Evolutionary conservation across 1,284 basidiomycete species (phyloP), one percentile per base, ranked within the genome.

Genomic region (Xanthoconium separans): DNA sequence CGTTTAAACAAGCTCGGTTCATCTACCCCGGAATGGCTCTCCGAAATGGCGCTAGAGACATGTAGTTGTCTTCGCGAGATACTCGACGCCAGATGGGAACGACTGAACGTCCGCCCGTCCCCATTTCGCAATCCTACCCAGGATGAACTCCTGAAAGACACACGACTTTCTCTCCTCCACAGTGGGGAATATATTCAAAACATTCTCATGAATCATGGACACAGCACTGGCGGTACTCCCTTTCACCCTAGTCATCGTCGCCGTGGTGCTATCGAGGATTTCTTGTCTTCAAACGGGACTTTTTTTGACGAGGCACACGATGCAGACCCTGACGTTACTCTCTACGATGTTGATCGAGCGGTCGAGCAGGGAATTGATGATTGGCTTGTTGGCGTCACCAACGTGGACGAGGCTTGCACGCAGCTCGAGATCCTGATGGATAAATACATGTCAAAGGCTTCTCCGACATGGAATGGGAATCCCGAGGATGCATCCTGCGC

Each of bases 1-100:
- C 69, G 76, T 12, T 44, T 73, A 8, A 54, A 61, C 43, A 77
- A 80, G 57, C 59, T 78, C 9, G 54, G 44, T 0, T 4, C 40
- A 5, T 54, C 51, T 8, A 6, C 31, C 6, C 47, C 60, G 0
- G 7, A 30, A 1, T 49, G 60, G 60, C 47, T 62, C 3, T 62
- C 43, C 4, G 39, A 39, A 1, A 47, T 41, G 33, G 54, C 42
- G 1, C 39, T 57, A n/a, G 7, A 44, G 45, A 43, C 60, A 12
- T 47, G 41, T 3, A 2, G 22, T 10, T 5, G 11, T 12, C 52
- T 61, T 22, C 40, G 31, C 10, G 18, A 46, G 11, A 43, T 43
- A 1, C 45, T 63, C 12, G 53, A 58, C 1, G 42, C 11, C 18
- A 42, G 50, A 12, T 52, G 44, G 51, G 4, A 15, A 16, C n/a